Percentiles rank a stretch among this genome's conserved stretches.
Evolutionary conservation across 176 grass and related monocot species (phyloP).

Genomic region (Cocos nucifera): DNA sequence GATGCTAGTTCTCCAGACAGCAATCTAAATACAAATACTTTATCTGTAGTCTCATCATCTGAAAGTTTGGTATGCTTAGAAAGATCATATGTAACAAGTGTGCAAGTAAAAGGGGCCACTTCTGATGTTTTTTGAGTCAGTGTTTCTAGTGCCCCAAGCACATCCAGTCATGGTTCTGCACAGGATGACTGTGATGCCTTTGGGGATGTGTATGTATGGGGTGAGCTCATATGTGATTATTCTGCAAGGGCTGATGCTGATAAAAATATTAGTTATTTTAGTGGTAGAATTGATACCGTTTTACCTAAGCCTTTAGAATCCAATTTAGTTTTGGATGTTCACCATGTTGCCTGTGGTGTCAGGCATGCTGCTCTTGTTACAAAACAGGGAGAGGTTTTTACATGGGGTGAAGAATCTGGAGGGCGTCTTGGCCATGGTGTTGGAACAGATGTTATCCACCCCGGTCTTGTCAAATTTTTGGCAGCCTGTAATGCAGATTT

Average conservation of each 20-base stretch:
- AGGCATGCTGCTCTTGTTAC: conserved; percentile 81
- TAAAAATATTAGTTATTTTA: conserved; percentile 25
- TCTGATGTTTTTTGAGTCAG: conserved; percentile 88
- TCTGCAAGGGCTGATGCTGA: conserved; percentile 32
- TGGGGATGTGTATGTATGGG: conserved; percentile 82
- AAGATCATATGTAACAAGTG: conserved; percentile 67
- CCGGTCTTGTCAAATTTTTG: conserved; percentile 52
- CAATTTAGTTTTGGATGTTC: conserved; percentile 67
- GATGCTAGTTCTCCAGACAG: conserved; percentile 18
- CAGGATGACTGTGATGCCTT: conserved; percentile 90
- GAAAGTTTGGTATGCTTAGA: conserved; percentile 14
- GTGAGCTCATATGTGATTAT: conserved; percentile 79
- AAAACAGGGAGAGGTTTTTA: conserved; percentile 84
- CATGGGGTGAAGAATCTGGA: conserved; percentile 92
- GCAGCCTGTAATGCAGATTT: conserved; percentile 42
- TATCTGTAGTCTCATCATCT: conserved; percentile 15
- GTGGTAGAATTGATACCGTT: conserved; percentile 52
- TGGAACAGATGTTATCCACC: conserved; percentile 43
- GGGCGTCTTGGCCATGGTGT: conserved; percentile 86
- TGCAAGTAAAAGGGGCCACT: conserved; percentile 60
- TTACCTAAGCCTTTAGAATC: conserved; percentile 78
- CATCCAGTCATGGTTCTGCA: conserved; percentile 89
- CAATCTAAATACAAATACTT: conserved; percentile 1
- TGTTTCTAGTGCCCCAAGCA: conserved; percentile 86
- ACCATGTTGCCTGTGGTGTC: conserved; percentile 73